Evolutionary conservation across 148 eudicot genomes (phyloP).

Genomic region (Rhododendron simsii): DNA sequence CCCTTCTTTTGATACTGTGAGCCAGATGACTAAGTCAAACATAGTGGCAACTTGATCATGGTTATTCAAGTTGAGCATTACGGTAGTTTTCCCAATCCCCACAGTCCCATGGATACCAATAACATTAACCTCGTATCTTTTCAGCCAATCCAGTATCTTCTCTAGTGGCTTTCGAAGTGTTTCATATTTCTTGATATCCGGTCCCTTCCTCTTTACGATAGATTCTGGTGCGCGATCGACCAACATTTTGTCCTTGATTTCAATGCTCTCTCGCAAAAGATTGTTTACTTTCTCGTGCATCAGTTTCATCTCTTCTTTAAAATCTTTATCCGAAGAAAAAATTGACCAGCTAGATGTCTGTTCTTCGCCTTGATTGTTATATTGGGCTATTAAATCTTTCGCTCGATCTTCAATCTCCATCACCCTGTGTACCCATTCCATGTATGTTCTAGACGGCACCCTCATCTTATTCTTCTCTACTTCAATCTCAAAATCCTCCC

Average conservation of each 20-base stretch:
- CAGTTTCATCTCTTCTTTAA: background rate
- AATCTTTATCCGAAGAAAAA: background rate
- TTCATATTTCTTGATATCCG: background rate
- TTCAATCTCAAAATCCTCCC: background rate
- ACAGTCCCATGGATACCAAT: conserved; percentile 7
- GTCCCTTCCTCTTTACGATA: background rate
- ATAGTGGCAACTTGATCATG: conserved; percentile 7
- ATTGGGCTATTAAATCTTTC: background rate
- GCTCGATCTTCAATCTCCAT: background rate
- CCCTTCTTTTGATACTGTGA: conserved; percentile 5
- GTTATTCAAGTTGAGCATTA: conserved; percentile 16
- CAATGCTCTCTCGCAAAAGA: background rate
- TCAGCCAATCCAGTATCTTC: background rate
- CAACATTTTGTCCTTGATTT: background rate
- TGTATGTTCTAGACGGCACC: background rate
- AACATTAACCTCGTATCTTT: background rate
- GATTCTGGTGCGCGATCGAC: background rate
- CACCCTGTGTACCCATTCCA: background rate
- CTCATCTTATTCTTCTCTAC: background rate
- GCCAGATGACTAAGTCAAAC: conserved; percentile 16
- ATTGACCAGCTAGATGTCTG: background rate
- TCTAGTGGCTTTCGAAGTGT: conserved; percentile 6
- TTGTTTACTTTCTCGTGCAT: background rate
- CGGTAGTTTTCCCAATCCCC: conserved; percentile 6
- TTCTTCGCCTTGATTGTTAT: background rate